Base-by-base conservation (phyloP, 441 rosid species). In the Pelargonium citronellum region DNA sequence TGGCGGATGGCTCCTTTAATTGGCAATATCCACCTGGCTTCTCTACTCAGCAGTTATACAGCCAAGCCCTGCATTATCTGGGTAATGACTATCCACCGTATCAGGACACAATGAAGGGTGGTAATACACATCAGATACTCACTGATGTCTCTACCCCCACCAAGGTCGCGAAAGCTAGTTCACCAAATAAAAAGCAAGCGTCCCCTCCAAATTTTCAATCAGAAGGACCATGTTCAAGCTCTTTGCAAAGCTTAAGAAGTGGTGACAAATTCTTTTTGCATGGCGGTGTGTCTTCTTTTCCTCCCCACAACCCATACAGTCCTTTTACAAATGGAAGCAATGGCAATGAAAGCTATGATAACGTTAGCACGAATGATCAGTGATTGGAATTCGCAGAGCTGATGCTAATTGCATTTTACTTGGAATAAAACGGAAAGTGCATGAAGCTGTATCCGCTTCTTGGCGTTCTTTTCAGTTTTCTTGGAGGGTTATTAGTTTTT, bases 121-220 rank as follows among this genome's bases (percentile, higher is more conserved):
- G 49, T 7, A 72, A 17, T 43, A 70, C 66, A 22, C 78, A 74
- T 4, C 39, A 61, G 63, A 69, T n/a, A 3, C 68, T 69, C 39
- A 30, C 44, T 64, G 74, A 55, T 70, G 46, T 70, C 64, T 75
- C 73, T 20, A 57, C 63, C 63, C 84, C 80, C n/a, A 60, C 68
- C 63, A 67, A 71, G 16, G 44, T 24, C 0, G 55, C 64, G 5
- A 58, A 79, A 53, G 60, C 51, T 30, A 46, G 72, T 72, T 67
- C 79, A 15, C 71, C 82, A 7, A 75, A 76, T 64, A 66, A 62
- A 70, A 79, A 72, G 77, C 72, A 53, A 46, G 71, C 44, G 13
- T 79, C 78, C 37, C 72, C 79, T 39, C 79, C 71, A 27, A 71
- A 80, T 66, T 49, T n/a, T 70, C 77, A 0, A 58, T 67, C 78